Percentiles rank a stretch among this genome's conserved stretches.
Evolutionary conservation across 257 asterid species (phyloP).

Genomic region (Petrea volubilis): DNA sequence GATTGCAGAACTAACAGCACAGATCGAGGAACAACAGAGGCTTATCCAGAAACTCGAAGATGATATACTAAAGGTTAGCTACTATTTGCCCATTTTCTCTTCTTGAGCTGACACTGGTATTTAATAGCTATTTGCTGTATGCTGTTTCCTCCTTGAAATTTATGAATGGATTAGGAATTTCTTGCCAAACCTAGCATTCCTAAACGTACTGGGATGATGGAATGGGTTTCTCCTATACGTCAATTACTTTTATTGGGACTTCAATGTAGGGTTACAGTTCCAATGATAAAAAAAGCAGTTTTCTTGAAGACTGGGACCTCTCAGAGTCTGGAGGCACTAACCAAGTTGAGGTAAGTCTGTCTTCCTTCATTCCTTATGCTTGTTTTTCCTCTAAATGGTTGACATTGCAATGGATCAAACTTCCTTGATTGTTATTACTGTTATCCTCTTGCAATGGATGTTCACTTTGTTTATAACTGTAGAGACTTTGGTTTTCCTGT

Average conservation of each 20-base stretch:
- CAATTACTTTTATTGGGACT: slow-evolving; percentile 10
- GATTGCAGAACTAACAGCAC: slow-evolving; percentile 65
- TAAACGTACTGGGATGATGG: not conserved
- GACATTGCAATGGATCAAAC: slow-evolving; percentile 7
- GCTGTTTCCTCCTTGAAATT: slow-evolving; percentile 5
- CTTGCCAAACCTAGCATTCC: slow-evolving; percentile 9
- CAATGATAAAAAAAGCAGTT: slow-evolving; percentile 61
- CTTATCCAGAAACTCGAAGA: slow-evolving; percentile 97
- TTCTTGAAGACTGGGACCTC: slow-evolving; percentile 90
- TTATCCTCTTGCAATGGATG: too few relatives aligned
- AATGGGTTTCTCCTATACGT: slow-evolving; percentile 5
- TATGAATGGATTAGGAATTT: slow-evolving; percentile 5
- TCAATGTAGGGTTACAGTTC: slow-evolving; percentile 85
- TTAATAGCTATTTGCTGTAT: not conserved
- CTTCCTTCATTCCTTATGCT: slow-evolving; percentile 27
- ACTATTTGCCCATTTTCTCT: slow-evolving; percentile 7
- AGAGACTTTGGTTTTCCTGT: too few relatives aligned
- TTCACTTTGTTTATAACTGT: too few relatives aligned
- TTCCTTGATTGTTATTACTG: not conserved
- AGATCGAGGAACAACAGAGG: slow-evolving; percentile 74
- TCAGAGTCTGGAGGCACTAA: slow-evolving; percentile 81
- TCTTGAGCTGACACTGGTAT: slow-evolving; percentile 2
- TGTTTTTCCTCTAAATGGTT: not conserved
- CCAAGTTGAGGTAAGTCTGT: slow-evolving; percentile 59
- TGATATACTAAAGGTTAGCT: slow-evolving; percentile 78